Percentiles rank a stretch among this genome's conserved stretches.
These are phyloP conservation scores for Crithidia fasciculata DNA, from an alignment of 208 protist species.

Conservation along the genomic window DNA sequence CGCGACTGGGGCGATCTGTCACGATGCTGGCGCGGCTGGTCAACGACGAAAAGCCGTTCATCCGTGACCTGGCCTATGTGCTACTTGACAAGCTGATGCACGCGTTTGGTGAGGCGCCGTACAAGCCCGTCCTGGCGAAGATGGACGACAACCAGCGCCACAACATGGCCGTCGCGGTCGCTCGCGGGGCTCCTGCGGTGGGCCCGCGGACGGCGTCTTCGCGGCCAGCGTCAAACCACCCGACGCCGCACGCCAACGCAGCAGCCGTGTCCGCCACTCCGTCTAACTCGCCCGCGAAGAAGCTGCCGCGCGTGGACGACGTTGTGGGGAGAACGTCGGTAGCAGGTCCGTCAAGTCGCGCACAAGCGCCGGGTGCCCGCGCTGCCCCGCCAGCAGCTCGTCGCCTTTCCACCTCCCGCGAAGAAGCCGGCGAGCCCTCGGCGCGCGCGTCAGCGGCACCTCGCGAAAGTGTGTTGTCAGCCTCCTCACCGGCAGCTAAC, in stretches of 20 bases:
- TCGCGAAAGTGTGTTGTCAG: background rate
- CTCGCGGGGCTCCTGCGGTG: slow-evolving; percentile 21
- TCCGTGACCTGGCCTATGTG: slow-evolving; percentile 69
- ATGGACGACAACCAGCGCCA: slow-evolving; percentile 83
- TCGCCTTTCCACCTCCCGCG: slow-evolving; percentile 12
- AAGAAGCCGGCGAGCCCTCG: background rate
- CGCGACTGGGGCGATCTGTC: slow-evolving; percentile 41
- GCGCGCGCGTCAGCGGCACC: background rate
- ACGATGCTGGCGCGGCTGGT: slow-evolving; percentile 69
- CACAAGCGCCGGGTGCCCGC: slow-evolving; percentile 5
- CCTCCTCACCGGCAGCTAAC: background rate
- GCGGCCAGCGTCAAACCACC: background rate
- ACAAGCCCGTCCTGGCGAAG: slow-evolving; percentile 46
- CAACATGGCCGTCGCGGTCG: slow-evolving; percentile 43
- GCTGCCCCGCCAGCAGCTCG: slow-evolving; percentile 11
- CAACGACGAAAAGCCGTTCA: slow-evolving; percentile 85
- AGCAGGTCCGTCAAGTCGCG: background rate
- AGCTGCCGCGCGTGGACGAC: slow-evolving; percentile 55
- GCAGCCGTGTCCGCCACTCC: slow-evolving; percentile 29
- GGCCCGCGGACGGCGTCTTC: slow-evolving; percentile 8
- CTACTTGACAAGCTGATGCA: slow-evolving; percentile 62
- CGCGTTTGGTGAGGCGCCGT: slow-evolving; percentile 60
- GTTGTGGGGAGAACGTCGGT: background rate
- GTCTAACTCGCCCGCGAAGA: slow-evolving; percentile 71
- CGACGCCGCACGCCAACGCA: slow-evolving; percentile 12